Conservation (phyloP, 2,329 filamentous ascomycete species). For the Xylaria sp. region DNA sequence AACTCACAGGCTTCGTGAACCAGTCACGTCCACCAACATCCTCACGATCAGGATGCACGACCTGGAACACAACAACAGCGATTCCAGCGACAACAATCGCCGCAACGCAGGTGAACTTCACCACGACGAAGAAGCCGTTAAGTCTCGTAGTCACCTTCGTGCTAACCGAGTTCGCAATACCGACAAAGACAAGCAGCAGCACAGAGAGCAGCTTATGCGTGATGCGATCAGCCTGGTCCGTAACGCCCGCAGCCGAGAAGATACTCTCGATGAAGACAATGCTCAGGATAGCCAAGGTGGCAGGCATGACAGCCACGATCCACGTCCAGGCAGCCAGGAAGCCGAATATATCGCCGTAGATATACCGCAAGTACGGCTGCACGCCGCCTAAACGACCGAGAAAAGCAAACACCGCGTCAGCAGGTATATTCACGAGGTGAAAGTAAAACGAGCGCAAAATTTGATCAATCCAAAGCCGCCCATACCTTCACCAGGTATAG, state of each 20-base stretch:
- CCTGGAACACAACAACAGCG: constrained; percentile 41
- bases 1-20: constrained; percentile 36
- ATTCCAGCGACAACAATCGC: constrained; percentile 46
- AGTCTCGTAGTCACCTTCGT: constrained; percentile 50
- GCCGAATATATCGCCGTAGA: constrained; percentile 57
- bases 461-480: background rate
- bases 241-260: constrained; percentile 46
- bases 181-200: constrained; percentile 42
- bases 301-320: constrained; percentile 60
- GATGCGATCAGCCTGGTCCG: constrained; percentile 37
- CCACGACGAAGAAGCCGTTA: constrained; percentile 51
- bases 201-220: constrained; percentile 49
- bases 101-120: constrained; percentile 47
- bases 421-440: background rate
- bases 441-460: background rate
- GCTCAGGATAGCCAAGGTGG: constrained; percentile 57
- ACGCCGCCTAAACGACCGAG: constrained; percentile 45
- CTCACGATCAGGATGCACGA: constrained; percentile 33
- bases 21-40: constrained; percentile 47
- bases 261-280: constrained; percentile 60
- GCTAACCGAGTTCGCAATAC: constrained; percentile 50
- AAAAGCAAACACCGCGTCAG: background rate
- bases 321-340: constrained; percentile 62
- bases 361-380: constrained; percentile 56
- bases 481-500: constrained; percentile 54